Evolutionary conservation across 208 protist species (phyloP), one percentile per base, ranked within the genome.

Genomic region (Acanthamoeba polyphaga): DNA sequence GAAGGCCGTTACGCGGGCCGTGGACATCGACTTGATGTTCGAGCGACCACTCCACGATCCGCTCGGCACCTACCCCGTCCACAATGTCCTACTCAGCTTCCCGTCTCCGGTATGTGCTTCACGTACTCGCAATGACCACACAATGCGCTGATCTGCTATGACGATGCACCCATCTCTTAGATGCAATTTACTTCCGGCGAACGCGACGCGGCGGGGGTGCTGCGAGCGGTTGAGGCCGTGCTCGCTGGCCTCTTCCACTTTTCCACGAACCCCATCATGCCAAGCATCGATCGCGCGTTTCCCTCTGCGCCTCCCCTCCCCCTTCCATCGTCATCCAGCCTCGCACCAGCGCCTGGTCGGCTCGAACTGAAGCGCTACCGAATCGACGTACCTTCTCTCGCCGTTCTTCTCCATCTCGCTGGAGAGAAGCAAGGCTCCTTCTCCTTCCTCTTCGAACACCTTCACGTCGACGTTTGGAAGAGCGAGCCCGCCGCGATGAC

Each of bases 11-110:
- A 76, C 68, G 32, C 68, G 27, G 13, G 27, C 68, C 13, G 68
- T 76, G 10, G 68, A 76, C 27, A 76, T 76, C 68, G 68, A 76
- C 68, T 76, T 76, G 13, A 76, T 76, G 68, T 76, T 76, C 68
- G 32, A 76, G 8, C 68, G 68, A 38, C 68, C 68, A 15, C 68
- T 76, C 27, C 68, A 76, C n/a, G 68, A 76, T 76, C 68, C 68
- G 27, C 32, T 38, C 13, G 13, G 68, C 68, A 76, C 32, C 32
- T 76, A 76, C 32, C 68, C 68, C 24, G 68, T 43, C 4, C 68
- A 76, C 68, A 76, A 76, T 8, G 27, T 43, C 68, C 68, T 76
- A 17, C 68, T 76, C 29, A 76, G 24, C 68, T 76, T 76, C 68
- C 68, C 68, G 8, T 34, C 68, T 43, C 68, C 68, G 68, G 68